Percentiles rank a stretch among this genome's conserved stretches.
Conservation (phyloP, 345 rosid species). For the Litchi chinensis region DNA sequence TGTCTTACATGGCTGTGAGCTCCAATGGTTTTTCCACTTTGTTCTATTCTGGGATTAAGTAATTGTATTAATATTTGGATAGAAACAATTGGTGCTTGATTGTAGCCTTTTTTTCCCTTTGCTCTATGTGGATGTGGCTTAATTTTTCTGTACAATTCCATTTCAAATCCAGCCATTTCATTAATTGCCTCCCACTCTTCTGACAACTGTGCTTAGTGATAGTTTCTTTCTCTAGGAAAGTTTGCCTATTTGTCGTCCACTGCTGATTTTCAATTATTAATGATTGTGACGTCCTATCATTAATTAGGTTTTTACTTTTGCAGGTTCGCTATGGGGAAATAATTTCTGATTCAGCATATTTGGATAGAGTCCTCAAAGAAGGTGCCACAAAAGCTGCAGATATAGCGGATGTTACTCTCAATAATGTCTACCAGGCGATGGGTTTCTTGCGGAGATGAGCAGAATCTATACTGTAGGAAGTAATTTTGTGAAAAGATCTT, state of each 20-base stretch:
- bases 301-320: constrained; percentile 15
- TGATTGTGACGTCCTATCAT: constrained; percentile 17
- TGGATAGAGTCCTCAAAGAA: constrained; percentile 61
- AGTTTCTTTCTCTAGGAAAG: not conserved
- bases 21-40: constrained; percentile 1
- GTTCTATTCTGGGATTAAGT: not conserved
- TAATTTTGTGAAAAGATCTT: constrained; percentile 22
- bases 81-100: not conserved
- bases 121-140: not conserved
- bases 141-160: constrained; percentile 4
- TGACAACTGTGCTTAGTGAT: not conserved
- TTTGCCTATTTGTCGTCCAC: constrained; percentile 3
- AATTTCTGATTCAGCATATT: constrained; percentile 60
- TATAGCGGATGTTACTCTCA: constrained; percentile 63
- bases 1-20: constrained; percentile 1
- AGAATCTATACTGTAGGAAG: constrained; percentile 14
- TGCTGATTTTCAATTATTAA: constrained; percentile 2
- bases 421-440: constrained; percentile 74
- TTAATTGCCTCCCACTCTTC: constrained; percentile 10
- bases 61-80: not conserved
- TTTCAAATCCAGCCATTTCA: constrained; percentile 10
- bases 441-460: constrained; percentile 59
- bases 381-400: constrained; percentile 67
- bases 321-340: constrained; percentile 75
- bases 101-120: constrained; percentile 2